Evolutionary conservation across 176 grass and related monocot species (phyloP), one percentile per base, ranked within the genome.

Genomic region (Bolboschoenus planiculmis): DNA sequence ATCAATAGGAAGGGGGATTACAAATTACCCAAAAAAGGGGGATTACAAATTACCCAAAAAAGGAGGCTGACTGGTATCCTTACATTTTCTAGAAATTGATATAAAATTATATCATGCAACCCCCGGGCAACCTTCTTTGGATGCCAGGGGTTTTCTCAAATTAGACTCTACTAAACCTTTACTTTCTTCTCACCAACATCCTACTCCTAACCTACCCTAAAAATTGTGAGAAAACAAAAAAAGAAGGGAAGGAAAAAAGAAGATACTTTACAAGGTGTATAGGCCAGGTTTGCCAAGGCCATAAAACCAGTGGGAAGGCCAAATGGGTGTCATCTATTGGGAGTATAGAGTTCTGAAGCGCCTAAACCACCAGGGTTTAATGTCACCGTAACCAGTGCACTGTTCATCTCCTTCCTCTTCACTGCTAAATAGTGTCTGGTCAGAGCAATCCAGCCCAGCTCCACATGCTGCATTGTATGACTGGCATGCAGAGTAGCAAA

Each of bases 401-500:
- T 94, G 89, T n/a, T 87, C 89, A 35, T 92, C 92, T 85, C 88
- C 91, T 46, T 89, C 93, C 42, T 92, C 92, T 87, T 93, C 90
- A 70, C 94, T 99, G 87, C 97, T 99, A 87, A 99, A 99, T 55
- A 99, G 91, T 58, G 97, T 99, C 89, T 93, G 97, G 72, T 99
- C 97, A 0, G 93, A 90, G 89, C 97, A 99, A 87, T 99, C 97
- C 34, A 99, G 92, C 63, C 86, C 89, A 0, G 97, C 97, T 21
- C 91, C 91, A 74, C 97, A 99, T 78, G 97, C 97, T 0, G 83
- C 89, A 78, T 99, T 99, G 50, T 99, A 99, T 36, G 90, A 81
- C 57, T 86, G 86, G 7, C 97, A 99, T 35, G 97, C 97, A 76
- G 97, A 99, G 83, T 99, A 89, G 77, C 97, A 99, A 61, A 99